Conservation (phyloP, 73 alveolate genomes). For the Tetrahymena thermophila region DNA sequence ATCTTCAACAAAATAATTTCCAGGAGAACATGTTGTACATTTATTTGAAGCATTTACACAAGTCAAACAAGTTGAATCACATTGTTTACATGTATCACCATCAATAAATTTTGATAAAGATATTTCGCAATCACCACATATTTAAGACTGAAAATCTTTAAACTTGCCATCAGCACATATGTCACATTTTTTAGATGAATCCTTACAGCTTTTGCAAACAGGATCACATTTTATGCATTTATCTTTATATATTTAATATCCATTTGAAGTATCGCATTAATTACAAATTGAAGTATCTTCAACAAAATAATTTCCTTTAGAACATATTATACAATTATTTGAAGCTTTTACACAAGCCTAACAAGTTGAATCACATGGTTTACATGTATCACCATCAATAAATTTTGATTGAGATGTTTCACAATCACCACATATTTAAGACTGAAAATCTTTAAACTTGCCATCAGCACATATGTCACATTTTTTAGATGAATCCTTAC, state of each 20-base stretch:
- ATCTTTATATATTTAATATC: neutral
- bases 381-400: neutral
- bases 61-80: neutral
- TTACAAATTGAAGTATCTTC: neutral
- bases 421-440: neutral
- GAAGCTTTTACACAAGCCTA: neutral
- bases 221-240: neutral
- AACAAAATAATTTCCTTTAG: neutral
- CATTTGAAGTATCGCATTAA: neutral
- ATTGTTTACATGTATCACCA: neutral
- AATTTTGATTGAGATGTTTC: neutral
- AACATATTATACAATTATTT: neutral
- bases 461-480: too few species aligned
- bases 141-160: neutral
- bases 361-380: neutral
- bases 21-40: too few species aligned
- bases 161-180: neutral
- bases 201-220: neutral
- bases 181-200: neutral
- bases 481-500: too few species aligned
- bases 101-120: neutral
- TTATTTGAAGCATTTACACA: too few species aligned
- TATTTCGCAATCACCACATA: neutral
- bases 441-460: neutral
- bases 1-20: too few species aligned